A percentile compares a stretch with the other conserved stretches of the same genome.
phyloP scores from a whole-genome alignment of 805 yeast genomes.

The Candida sithepensis region DNA sequence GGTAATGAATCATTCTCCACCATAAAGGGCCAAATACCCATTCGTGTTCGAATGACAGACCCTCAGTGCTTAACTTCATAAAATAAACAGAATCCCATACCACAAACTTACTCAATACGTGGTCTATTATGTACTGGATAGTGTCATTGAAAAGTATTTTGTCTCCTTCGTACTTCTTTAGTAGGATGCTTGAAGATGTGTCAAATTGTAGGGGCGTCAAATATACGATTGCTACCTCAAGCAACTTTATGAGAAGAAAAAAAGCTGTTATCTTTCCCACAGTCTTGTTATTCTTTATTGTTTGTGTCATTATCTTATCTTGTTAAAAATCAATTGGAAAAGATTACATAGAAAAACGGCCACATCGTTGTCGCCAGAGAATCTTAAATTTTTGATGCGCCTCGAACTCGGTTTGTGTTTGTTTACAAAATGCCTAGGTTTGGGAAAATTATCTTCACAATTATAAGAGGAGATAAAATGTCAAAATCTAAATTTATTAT shows the following conservation, averaged over 20 bases:
- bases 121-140: slow-evolving; percentile 3
- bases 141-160: slow-evolving; percentile 3
- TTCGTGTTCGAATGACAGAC: slow-evolving; percentile 75
- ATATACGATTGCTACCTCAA: slow-evolving; percentile 37
- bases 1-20: slow-evolving; percentile 43
- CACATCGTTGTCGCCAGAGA: not conserved
- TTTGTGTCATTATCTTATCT: not conserved
- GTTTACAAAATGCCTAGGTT: no score
- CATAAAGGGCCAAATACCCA: slow-evolving; percentile 83
- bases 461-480: no score
- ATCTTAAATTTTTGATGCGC: not conserved
- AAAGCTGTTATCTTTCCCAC: slow-evolving; percentile 2
- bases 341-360: not conserved
- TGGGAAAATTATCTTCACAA: no score
- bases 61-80: slow-evolving; percentile 48
- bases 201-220: slow-evolving; percentile 46
- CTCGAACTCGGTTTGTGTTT: no score
- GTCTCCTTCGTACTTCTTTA: slow-evolving; percentile 22
- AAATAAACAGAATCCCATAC: slow-evolving; percentile 90
- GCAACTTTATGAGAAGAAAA: slow-evolving; percentile 32
- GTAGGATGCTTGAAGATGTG: slow-evolving; percentile 40
- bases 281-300: not conserved
- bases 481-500: not conserved
- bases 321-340: no score
- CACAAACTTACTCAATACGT: slow-evolving; percentile 49